Evolutionary conservation across 129 eudicot genomes (phyloP), one percentile per base, ranked within the genome.

Genomic region (Silybum marianum): DNA sequence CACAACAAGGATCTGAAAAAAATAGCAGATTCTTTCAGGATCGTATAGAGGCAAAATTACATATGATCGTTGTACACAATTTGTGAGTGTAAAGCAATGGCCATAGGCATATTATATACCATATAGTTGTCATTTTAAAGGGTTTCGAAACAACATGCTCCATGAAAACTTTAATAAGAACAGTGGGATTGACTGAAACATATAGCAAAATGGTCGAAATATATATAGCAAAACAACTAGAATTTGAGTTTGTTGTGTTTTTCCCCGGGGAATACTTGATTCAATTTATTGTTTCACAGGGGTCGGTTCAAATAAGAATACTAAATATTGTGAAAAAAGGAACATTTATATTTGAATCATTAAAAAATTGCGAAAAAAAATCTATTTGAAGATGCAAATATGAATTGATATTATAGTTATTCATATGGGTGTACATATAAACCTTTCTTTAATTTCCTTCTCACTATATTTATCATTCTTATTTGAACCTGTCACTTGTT

Each of bases 1-100:
- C 86, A 93, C 78, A 91, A 93, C 82, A 86, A 84, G 81, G 98
- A 93, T 70, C 75, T 93, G 82, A 93, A 88, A 84, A 90, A 54
- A 78, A 93, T 93, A 76, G 88, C 98, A 0, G 97, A 93, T 34
- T 93, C 98, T 69, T 93, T 93, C 87, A 88, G 97, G 86, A 91
- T 93, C 40, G 84, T 91, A 60, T 92, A 85, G 72, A 84, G 34
- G 76, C 44, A 24, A 24, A 24, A 7, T 30, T 16, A 68, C n/a
- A 25, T 32, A 44, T 78, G 58, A 83, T 58, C 42, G 11, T 0
- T 62, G 42, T 67, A 71, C 48, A 44, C 66, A 23, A 36, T 74
- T 24, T 73, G 6, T 13, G 19, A 63, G 68, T 44, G 16, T 82
- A 75, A 75, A 48, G 13, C 4, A 34, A 30, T 71, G 54, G 54